phyloP scores from a whole-genome alignment of 805 yeast species.

The Ogataea pilisensis region DNA sequence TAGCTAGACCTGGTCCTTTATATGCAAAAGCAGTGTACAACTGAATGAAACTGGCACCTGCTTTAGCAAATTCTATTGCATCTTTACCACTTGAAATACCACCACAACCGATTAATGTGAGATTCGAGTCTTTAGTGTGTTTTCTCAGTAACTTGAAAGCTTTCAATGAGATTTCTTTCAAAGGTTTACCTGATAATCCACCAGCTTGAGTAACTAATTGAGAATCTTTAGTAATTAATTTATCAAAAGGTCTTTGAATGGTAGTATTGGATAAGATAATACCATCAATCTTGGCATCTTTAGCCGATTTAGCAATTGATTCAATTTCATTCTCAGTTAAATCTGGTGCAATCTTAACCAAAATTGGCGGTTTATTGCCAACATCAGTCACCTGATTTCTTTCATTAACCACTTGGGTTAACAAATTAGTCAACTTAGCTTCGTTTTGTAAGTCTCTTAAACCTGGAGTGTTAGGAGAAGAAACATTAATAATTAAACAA shows the following conservation, averaged over 20 bases:
- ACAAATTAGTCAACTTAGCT: constrained; percentile 61
- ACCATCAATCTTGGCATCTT: constrained; percentile 77
- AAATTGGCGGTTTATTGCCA: constrained; percentile 60
- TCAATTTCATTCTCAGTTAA: constrained; percentile 73
- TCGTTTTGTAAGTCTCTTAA: constrained; percentile 82
- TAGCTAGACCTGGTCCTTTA: constrained; percentile 83
- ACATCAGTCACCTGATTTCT: constrained; percentile 48
- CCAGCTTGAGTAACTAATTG: constrained; percentile 59
- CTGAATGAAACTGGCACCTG: constrained; percentile 90
- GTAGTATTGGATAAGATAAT: constrained; percentile 92
- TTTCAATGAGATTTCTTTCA: constrained; percentile 71
- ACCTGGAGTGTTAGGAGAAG: constrained; percentile 96
- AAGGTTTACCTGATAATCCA: constrained; percentile 90
- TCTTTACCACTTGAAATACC: constrained; percentile 87
- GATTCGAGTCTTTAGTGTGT: constrained; percentile 65
- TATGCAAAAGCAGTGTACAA: constrained; percentile 88
- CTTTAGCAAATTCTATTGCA: constrained; percentile 85
- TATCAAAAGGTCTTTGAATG: constrained; percentile 64
- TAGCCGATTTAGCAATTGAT: constrained; percentile 79
- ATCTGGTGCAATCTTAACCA: constrained; percentile 94
- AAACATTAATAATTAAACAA: constrained; percentile 83
- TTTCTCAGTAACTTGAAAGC: constrained; percentile 71
- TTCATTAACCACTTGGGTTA: constrained; percentile 64
- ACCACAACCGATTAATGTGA: constrained; percentile 89
- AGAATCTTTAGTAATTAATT: constrained; percentile 45